A percentile compares a stretch with the other conserved stretches of the same genome.
Evolutionary conservation across 768 basidiomycete genomes (phyloP).

Genomic region (Phaeolepiota aurea): DNA sequence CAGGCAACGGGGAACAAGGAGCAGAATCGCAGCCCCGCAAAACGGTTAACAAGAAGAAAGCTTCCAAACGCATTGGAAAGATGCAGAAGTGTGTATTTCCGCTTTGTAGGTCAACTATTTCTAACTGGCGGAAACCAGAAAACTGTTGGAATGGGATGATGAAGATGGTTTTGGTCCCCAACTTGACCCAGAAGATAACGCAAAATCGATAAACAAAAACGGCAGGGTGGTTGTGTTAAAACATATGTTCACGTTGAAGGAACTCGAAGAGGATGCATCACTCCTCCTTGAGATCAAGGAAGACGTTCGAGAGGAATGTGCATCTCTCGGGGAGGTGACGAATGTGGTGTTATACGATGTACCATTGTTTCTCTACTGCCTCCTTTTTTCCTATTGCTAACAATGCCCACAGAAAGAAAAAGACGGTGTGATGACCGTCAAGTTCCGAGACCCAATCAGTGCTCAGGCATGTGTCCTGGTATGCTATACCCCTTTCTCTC

Average conservation of each 20-base stretch:
- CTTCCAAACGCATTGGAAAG: slow-evolving; percentile 67
- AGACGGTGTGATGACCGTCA: slow-evolving; percentile 93
- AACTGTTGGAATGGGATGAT: slow-evolving; percentile 90
- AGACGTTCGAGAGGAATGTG: slow-evolving; percentile 92
- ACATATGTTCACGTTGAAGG: slow-evolving; percentile 87
- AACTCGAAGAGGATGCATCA: slow-evolving; percentile 79
- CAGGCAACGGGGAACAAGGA: slow-evolving; percentile 16
- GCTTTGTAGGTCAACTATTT: background rate
- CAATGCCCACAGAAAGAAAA: slow-evolving; percentile 61
- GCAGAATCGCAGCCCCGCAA: slow-evolving; percentile 43
- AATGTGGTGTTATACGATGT: slow-evolving; percentile 95
- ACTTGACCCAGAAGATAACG: slow-evolving; percentile 45
- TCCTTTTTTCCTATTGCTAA: background rate
- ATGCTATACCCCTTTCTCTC: slow-evolving; percentile 4
- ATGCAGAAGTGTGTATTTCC: slow-evolving; percentile 71
- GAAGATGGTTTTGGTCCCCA: slow-evolving; percentile 86
- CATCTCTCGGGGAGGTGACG: slow-evolving; percentile 86
- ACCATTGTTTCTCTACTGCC: slow-evolving; percentile 23
- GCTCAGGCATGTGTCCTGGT: slow-evolving; percentile 90
- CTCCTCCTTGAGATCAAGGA: slow-evolving; percentile 90
- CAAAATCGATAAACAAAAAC: slow-evolving; percentile 38
- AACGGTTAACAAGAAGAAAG: slow-evolving; percentile 72
- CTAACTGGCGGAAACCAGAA: no score
- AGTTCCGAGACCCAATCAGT: slow-evolving; percentile 87
- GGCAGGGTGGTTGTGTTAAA: slow-evolving; percentile 87